Base-by-base conservation (phyloP, 2,329 filamentous ascomycete species). In the Ophioceras dolichostomum region DNA sequence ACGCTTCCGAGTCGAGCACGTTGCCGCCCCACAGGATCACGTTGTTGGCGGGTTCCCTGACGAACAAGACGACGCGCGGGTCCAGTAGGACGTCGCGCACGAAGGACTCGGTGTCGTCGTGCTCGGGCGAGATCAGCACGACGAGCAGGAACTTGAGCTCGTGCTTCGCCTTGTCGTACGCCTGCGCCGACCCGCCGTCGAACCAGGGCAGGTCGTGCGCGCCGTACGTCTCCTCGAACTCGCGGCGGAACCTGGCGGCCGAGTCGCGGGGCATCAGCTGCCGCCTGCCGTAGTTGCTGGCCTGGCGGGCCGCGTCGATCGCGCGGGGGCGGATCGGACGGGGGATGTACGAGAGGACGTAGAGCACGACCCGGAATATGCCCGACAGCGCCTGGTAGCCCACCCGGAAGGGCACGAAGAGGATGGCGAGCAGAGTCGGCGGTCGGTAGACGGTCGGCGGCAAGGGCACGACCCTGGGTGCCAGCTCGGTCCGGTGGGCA, bases 211-310 rank as follows among this genome's bases (percentile, higher is more conserved):
- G 60, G 4, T 65, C 67, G 34, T 77, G 73, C 14, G 67, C 61
- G 0, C 86, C 87, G 52, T 95, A 91, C 49, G 94, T 85, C 59
- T 98, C 91, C 50, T 94, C 87, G 47, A 98, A 94, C 49, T 96
- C 88, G 8, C 89, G 76, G 51, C 85, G 83, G 56, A 96, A 94
- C 22, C 91, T 71, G 19, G 83, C 79, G 0, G 89, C 87, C 1
- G 86, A 89, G 52, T 98, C 91, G 39, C 83, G 76, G 1, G 89
- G 87, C 52, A 82, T 82, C 32, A 95, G 63, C 47, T 85, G 74
- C 46, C 85, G 72, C 24, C 89, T 73, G 4, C 82, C 80, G 42
- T 68, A 76, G 2, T 78, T 79, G 46, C 76, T 78, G 41, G 71
- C 64, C 41, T 68, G 61, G 2, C 70, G 67, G 33, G 70, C 67